Base-by-base conservation (phyloP, 805 yeast species). In the Kregervanrija fluxuum region DNA sequence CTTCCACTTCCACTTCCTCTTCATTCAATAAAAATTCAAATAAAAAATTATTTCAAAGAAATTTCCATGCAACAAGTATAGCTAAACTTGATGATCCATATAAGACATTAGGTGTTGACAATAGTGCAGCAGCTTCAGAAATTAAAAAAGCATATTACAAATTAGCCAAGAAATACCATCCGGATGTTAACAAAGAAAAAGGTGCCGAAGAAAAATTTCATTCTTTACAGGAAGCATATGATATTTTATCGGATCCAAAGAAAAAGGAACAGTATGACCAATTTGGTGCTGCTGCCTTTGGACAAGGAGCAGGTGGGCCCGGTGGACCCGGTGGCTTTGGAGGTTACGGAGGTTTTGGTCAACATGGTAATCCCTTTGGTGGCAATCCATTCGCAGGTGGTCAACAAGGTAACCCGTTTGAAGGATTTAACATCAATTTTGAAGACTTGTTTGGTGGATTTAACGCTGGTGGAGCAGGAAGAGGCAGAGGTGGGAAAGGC, bases 61-160 rank as follows among this genome's bases (percentile, higher is more conserved):
- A 35, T 9, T 80, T 80, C 60, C 85, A 78, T 50, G 52, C 74
- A 1, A 59, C 77, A 1, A 43, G 51, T 4, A 42, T 50, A 8
- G 34, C 49, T 2, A 55, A 57, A 11, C 52, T 67, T 15, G 67
- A 70, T 35, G 96, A 93, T 60, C 99, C 99, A 0, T 93, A 93
- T 65, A 72, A 79, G 49, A 77, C 80, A 0, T 68, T 93, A 37
- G 98, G 98, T 4, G 86, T 93, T 30, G 77, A 75, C 28, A 77
- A 75, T 49, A 61, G 60, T 42, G 93, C 99, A 0, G 73, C 82
- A 11, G 68, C 82, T 8, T 74, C 86, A n/a, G 95, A 89, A 15
- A 93, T 93, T 66, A 93, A 93, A 65, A 90, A 90, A 65, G 91
- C 96, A 2, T 93, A 93, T 68, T 89, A 89, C 62, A 83, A 88